phyloP scores from a whole-genome alignment of 495 filamentous ascomycete species.

The Xylaria curta region DNA sequence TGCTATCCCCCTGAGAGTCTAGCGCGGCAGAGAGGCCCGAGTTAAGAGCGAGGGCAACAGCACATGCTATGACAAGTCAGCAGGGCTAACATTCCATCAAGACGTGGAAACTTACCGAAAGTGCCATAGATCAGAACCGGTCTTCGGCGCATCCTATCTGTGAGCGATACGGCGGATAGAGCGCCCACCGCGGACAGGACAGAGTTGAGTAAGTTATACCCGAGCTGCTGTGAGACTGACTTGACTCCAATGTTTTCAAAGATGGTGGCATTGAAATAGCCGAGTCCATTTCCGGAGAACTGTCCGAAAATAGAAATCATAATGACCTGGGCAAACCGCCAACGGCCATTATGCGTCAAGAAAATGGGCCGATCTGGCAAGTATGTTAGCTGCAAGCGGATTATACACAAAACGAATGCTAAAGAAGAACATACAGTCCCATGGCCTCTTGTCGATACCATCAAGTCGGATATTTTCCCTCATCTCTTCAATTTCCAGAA shows the following conservation, averaged over 20 bases:
- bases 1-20: constrained; percentile 44
- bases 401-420: not conserved
- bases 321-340: constrained; percentile 54
- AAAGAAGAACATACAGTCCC: constrained; percentile 45
- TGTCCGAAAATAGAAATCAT: constrained; percentile 62
- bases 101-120: constrained; percentile 32
- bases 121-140: constrained; percentile 52
- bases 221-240: constrained; percentile 48
- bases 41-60: constrained; percentile 56
- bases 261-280: constrained; percentile 43
- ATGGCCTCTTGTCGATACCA: constrained; percentile 60
- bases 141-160: constrained; percentile 54
- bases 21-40: constrained; percentile 53
- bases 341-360: constrained; percentile 52
- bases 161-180: constrained; percentile 48
- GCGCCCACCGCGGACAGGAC: constrained; percentile 53
- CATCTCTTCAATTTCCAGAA: constrained; percentile 65
- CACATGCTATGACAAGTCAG: constrained; percentile 45
- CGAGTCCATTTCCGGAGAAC: constrained; percentile 55
- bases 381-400: constrained; percentile 17
- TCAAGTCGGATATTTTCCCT: constrained; percentile 61
- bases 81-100: not conserved
- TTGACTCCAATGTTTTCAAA: constrained; percentile 43
- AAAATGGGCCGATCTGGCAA: constrained; percentile 51
- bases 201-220: constrained; percentile 55